Evolutionary conservation across 2,329 filamentous ascomycete genomes (phyloP).

Genomic region (Diaporthe australafricana): DNA sequence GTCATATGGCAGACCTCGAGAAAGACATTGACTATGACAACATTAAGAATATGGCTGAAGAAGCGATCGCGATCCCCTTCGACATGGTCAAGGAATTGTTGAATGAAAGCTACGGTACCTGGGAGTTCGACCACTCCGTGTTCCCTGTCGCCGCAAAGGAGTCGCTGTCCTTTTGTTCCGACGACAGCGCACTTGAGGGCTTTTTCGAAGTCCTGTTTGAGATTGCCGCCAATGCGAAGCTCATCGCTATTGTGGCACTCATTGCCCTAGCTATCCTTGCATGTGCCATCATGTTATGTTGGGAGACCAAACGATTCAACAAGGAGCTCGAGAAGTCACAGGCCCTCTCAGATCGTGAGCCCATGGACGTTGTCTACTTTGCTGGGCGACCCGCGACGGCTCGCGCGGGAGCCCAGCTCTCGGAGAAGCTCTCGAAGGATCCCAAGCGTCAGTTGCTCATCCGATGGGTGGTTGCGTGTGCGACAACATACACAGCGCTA

Average conservation of each 20-base stretch:
- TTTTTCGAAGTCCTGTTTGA: conserved; percentile 83
- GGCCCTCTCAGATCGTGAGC: conserved; percentile 76
- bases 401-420: conserved; percentile 76
- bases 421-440: conserved; percentile 67
- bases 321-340: conserved; percentile 76
- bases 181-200: conserved; percentile 81
- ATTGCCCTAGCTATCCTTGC: conserved; percentile 76
- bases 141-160: conserved; percentile 90
- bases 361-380: conserved; percentile 90
- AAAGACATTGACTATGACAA: conserved; percentile 82
- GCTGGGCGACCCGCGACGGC: conserved; percentile 84
- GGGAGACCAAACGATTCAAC: conserved; percentile 83
- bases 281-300: conserved; percentile 82
- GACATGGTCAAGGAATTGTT: conserved; percentile 80
- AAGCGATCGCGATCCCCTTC: conserved; percentile 82
- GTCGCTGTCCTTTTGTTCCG: conserved; percentile 86
- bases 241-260: conserved; percentile 81
- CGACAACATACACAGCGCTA: conserved; percentile 86
- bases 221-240: conserved; percentile 75
- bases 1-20: conserved; percentile 79
- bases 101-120: conserved; percentile 76
- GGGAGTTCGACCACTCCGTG: conserved; percentile 79
- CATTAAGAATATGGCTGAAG: conserved; percentile 84
- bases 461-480: conserved; percentile 88
- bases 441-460: conserved; percentile 76